Evolutionary conservation across 345 rosid species (phyloP), one percentile per base, ranked within the genome.

Genomic region (Excoecaria cochinchinensis): DNA sequence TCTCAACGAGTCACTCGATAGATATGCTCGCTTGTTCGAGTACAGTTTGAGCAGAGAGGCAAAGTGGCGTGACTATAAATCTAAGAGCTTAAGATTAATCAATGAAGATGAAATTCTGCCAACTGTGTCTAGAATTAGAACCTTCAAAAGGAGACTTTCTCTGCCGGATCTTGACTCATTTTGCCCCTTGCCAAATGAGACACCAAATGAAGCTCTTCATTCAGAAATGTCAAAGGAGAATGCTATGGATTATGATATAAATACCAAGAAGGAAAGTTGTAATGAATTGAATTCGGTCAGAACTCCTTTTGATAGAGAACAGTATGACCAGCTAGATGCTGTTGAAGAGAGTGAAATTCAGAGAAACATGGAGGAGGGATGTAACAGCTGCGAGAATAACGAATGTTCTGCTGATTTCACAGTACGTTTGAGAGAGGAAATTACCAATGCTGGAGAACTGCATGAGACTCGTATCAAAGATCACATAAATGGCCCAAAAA

Each of bases 131-230:
- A 67, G 70, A 64, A 81, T 87, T 36, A 81, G 77, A 56, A 84
- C 90, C 81, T 88, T 86, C 80, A 81, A 87, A 71, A 84, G 99
- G 79, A 80, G 91, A 77, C 92, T 91, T 40, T 93, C 99, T 58
- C 74, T 95, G 74, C 87, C 98, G 21, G 94, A 91, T 69, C 86
- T 89, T 47, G 97, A 92, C 51, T 87, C 88, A 58, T 79, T 91
- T 38, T 80, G 74, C 81, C 86, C 87, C 61, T 74, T 92, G 70
- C 69, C 90, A 25, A 79, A 77, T 7, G 96, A 89, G 66, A 67
- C 79, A 6, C 79, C 89, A 55, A 68, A 64, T n/a, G 81, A 80
- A 46, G 69, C 53, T 55, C 39, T 80, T 50, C 61, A 67, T 46
- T 82, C 80, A 44, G 81, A 72, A 67, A 73, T 57, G 74, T 80